Evolutionary conservation across 2,329 filamentous ascomycete species (phyloP).

Genomic region (Chrysoporthe puriensis): DNA sequence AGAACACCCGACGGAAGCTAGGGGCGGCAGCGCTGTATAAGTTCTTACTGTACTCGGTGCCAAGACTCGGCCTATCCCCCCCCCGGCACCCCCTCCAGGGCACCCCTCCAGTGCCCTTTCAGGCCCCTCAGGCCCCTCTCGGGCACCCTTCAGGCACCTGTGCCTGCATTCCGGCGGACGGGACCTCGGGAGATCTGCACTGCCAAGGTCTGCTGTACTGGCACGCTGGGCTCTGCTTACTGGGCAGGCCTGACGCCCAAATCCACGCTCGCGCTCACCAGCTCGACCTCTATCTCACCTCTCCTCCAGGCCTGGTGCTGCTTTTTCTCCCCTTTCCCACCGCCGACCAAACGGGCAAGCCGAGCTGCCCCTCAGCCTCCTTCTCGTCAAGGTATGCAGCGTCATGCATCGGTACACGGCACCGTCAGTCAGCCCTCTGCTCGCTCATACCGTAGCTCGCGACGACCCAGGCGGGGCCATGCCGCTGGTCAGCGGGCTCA

Average conservation of each 20-base stretch:
- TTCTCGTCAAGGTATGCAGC: conserved; percentile 3
- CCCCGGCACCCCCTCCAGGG: no score
- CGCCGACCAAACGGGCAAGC: not conserved
- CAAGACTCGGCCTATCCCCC: no score
- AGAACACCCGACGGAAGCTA: conserved; percentile 4
- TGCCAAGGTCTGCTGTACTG: not conserved
- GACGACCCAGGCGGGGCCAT: not conserved
- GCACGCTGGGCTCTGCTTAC: not conserved
- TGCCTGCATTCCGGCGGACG: conserved; percentile 1
- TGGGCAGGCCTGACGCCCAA: not conserved
- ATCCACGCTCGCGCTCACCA: not conserved
- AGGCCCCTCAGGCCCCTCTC: not conserved
- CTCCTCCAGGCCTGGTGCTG: not conserved
- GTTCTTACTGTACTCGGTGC: no score
- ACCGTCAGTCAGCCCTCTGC: not conserved
- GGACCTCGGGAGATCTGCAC: conserved; percentile 5
- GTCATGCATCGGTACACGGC: not conserved
- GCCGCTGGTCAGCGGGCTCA: not conserved
- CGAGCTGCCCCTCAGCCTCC: not conserved
- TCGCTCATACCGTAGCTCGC: not conserved
- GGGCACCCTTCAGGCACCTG: not conserved
- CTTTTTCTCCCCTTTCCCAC: conserved; percentile 4
- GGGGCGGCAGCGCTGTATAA: not conserved
- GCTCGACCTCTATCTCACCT: not conserved
- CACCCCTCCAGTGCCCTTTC: no score